Percentiles rank a stretch among this genome's conserved stretches.
phyloP scores from a whole-genome alignment of 176 grass and related monocot species.

The Triticum timopheevii region DNA sequence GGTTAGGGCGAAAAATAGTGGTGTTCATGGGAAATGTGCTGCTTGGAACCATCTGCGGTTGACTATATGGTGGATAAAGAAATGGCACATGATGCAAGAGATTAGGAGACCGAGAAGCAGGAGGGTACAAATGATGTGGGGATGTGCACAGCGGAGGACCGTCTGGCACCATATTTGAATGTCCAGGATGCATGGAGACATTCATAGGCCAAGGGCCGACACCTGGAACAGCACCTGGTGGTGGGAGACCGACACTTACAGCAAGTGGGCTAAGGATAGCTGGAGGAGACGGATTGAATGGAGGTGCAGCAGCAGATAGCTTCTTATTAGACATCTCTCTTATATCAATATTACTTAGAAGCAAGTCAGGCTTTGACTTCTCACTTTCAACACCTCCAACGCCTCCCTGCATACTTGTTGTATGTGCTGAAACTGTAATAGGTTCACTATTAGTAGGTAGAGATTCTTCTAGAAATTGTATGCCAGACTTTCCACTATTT shows the following conservation, averaged over 20 bases:
- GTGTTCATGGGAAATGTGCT: constrained; percentile 77
- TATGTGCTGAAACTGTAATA: constrained; percentile 47
- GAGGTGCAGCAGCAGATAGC: constrained; percentile 81
- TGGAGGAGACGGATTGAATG: constrained; percentile 87
- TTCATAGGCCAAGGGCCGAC: constrained; percentile 85
- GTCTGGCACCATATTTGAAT: constrained; percentile 62
- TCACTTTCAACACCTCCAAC: constrained; percentile 45
- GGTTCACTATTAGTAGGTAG: constrained; percentile 49
- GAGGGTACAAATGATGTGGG: constrained; percentile 78
- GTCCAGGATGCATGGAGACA: constrained; percentile 65
- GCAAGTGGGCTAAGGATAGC: constrained; percentile 67
- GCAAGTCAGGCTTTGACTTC: constrained; percentile 54
- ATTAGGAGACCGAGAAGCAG: constrained; percentile 70
- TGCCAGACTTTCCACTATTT: constrained; percentile 42
- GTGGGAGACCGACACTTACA: constrained; percentile 59
- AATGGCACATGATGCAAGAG: constrained; percentile 83
- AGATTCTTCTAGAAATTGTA: constrained; percentile 44
- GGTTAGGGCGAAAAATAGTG: constrained; percentile 70
- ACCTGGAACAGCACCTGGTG: constrained; percentile 63
- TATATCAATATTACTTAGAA: constrained; percentile 66
- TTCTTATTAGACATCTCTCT: constrained; percentile 84
- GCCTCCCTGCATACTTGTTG: constrained; percentile 26
- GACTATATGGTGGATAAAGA: constrained; percentile 86
- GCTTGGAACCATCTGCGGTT: constrained; percentile 65
- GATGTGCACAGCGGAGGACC: constrained; percentile 84